Base-by-base conservation (phyloP, 2,329 filamentous ascomycete genomes). In the Aspergillus quadricinctus region DNA sequence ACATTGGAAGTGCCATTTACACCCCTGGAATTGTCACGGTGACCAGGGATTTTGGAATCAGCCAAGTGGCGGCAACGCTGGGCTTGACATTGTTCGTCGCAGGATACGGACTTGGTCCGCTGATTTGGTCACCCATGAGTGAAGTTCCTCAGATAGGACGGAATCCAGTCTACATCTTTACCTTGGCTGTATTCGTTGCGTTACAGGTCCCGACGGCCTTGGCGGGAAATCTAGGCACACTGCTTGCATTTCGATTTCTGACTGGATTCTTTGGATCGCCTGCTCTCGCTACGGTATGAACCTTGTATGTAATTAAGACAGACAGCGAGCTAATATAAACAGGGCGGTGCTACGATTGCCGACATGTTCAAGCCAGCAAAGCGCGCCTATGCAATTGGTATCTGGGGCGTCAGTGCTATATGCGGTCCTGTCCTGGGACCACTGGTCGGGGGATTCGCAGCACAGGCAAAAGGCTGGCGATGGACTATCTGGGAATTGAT, bases 1-100 rank as follows among this genome's bases (percentile, higher is more conserved):
- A 82, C 64, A 76, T 78, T 31, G 78, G 78, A 11, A 77, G 74
- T 8, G 72, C 78, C 1, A 80, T 83, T 49, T 82, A 81, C 63
- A 73, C 75, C 0, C 72, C 80, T 1, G 77, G 79, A 35, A 69
- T 72, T 3, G 28, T 58, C n/a, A 64, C 64, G 10, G 64, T 82
- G 21, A 73, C 72, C 59, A 53, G 67, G 6, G 66, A 66, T 1
- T 82, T 82, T 58, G 70, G 70, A 5, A 73, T 80, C 8, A 69
- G 78, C 78, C 0, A 75, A 3, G 28, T 29, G 28, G 8, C 28
- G 1, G 28, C 28, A 29, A 29, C 76, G 0, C 69, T 82, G 1
- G 79, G 79, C 21, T 71, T 82, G 19, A 76, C 77, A 4, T 64
- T 81, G 3, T 82, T 80, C 60, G 77, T 80, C 3, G 66, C 73